Evolutionary conservation across 2,329 filamentous ascomycete genomes (phyloP).

Genomic region (Aspergillus sp.): DNA sequence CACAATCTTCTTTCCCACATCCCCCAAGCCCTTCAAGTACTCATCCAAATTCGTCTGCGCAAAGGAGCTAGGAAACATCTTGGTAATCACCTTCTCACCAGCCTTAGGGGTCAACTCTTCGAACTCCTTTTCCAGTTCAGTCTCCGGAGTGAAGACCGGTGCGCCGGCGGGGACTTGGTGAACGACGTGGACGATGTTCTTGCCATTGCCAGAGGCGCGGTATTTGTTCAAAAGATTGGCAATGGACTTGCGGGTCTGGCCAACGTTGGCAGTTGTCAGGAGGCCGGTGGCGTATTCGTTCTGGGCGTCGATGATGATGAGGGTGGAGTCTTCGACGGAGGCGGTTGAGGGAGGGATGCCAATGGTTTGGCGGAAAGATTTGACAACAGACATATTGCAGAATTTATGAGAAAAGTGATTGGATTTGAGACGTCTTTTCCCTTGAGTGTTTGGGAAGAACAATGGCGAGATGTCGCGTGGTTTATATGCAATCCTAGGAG

Average conservation of each 20-base stretch:
- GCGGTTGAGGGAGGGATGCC: conserved; percentile 52
- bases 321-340: conserved; percentile 50
- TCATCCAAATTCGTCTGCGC: conserved; percentile 54
- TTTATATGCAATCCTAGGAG: too few species aligned
- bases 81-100: conserved; percentile 53
- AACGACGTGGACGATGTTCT: conserved; percentile 55
- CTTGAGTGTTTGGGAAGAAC: too few species aligned
- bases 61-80: conserved; percentile 55
- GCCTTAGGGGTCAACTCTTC: conserved; percentile 49
- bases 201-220: conserved; percentile 40
- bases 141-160: conserved; percentile 60
- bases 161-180: conserved; percentile 55
- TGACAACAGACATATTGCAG: conserved; percentile 7
- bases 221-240: conserved; percentile 53
- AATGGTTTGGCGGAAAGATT: conserved; percentile 47
- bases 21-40: conserved; percentile 44
- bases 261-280: conserved; percentile 50
- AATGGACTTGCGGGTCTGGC: conserved; percentile 51
- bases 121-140: conserved; percentile 55
- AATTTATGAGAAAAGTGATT: not conserved
- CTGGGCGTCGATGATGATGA: conserved; percentile 65
- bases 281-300: conserved; percentile 57
- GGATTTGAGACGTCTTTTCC: too few species aligned
- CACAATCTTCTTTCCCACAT: conserved; percentile 52
- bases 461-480: too few species aligned